Conservation (phyloP, 2,329 filamentous ascomycete genomes). For the Aspergillus brunneoviolaceus region DNA sequence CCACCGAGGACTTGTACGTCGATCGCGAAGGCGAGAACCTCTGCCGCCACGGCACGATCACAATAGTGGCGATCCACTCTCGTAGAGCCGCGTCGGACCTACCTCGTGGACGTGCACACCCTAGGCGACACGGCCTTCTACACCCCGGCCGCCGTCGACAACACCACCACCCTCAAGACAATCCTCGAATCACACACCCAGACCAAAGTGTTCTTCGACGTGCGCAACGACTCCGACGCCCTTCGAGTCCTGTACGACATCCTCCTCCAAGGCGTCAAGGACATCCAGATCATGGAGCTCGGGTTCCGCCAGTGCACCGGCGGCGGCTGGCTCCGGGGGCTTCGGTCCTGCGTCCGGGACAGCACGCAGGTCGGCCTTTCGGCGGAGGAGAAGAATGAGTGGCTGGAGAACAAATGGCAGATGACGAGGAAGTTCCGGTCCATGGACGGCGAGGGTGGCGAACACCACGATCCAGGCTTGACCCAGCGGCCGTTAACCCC, state of each 20-base stretch:
- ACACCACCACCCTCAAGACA: not conserved
- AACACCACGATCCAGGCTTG: not conserved
- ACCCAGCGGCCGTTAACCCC: not conserved
- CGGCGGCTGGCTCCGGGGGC: not conserved
- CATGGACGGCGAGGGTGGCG: not conserved
- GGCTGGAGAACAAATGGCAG: not conserved
- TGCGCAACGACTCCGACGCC: not conserved
- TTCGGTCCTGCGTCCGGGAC: not conserved
- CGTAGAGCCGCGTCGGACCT: not conserved
- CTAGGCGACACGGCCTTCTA: not conserved
- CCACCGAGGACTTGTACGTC: not conserved
- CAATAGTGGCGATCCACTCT: not conserved
- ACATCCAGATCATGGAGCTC: not conserved
- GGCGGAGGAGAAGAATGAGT: not conserved
- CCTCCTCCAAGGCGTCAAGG: not conserved
- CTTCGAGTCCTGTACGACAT: not conserved
- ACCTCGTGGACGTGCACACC: not conserved
- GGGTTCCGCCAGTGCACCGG: not conserved
- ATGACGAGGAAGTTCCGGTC: not conserved
- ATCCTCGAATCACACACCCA: not conserved
- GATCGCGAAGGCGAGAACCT: not conserved
- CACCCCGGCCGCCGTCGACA: not conserved
- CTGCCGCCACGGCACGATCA: not conserved
- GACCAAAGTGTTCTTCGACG: not conserved
- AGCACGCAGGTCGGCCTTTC: not conserved